Evolutionary conservation across 305 asterid species (phyloP).

Genomic region (Fraxinus latifolia): DNA sequence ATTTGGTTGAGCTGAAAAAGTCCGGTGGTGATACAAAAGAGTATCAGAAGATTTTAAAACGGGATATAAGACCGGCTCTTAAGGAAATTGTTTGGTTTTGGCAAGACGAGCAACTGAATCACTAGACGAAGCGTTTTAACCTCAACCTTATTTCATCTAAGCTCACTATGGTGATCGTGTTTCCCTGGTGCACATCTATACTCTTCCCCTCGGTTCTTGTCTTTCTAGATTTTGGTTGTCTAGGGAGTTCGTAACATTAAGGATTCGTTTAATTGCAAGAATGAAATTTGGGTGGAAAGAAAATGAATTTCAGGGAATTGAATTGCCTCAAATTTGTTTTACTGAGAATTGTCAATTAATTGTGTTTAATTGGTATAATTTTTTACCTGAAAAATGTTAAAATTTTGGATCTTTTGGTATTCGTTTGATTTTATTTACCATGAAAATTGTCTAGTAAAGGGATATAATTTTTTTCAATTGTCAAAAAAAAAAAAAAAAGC

Average conservation of each 20-base stretch:
- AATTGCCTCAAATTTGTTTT: no score
- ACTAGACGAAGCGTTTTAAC: background rate
- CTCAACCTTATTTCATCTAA: background rate
- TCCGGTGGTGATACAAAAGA: constrained; percentile 29
- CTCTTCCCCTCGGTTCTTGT: background rate
- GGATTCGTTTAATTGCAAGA: no score
- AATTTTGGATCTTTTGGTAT: no score
- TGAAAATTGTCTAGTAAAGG: no score
- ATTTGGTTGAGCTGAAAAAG: constrained; percentile 36
- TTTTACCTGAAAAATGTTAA: no score
- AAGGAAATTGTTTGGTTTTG: constrained; percentile 35
- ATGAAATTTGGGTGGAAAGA: no score
- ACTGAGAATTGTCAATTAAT: no score
- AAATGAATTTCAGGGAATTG: no score
- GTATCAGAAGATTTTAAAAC: constrained; percentile 27
- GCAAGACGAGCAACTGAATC: constrained; percentile 29
- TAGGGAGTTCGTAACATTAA: background rate
- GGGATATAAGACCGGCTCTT: constrained; percentile 28
- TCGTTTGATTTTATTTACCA: no score
- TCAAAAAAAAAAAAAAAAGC: no score
- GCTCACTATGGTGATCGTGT: background rate
- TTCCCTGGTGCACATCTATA: background rate
- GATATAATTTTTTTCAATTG: no score
- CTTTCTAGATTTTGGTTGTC: background rate
- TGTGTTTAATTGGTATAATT: no score